These are phyloP conservation scores for Neurospora cerealis DNA, from an alignment of 495 filamentous ascomycete genomes.

Conservation along the genomic window DNA sequence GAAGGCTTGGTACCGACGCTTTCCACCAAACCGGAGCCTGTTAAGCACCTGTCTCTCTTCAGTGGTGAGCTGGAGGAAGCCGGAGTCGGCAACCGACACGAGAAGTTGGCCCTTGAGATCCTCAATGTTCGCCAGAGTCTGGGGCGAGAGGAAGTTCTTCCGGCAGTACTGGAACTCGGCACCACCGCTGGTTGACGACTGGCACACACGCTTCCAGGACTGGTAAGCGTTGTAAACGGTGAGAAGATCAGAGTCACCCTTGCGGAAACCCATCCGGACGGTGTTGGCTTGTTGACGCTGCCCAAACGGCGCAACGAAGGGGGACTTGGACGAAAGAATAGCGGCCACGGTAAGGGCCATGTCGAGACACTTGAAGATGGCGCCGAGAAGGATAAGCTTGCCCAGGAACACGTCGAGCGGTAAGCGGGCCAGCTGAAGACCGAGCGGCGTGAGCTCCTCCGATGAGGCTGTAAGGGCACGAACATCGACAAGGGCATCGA, in stretches of 20 bases:
- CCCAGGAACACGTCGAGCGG: slow-evolving; percentile 91
- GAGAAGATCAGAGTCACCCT: slow-evolving; percentile 81
- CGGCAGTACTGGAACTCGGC: slow-evolving; percentile 80
- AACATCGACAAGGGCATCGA: slow-evolving; percentile 88
- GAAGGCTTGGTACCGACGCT: slow-evolving; percentile 58
- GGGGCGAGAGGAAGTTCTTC: slow-evolving; percentile 78
- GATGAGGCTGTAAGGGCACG: slow-evolving; percentile 63
- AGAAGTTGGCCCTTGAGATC: slow-evolving; percentile 88
- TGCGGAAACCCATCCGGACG: slow-evolving; percentile 65
- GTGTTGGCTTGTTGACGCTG: slow-evolving; percentile 70
- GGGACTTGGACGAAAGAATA: slow-evolving; percentile 87
- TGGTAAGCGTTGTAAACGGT: slow-evolving; percentile 90
- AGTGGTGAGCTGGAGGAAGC: slow-evolving; percentile 61
- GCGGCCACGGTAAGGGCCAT: slow-evolving; percentile 84
- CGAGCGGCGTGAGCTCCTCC: slow-evolving; percentile 81
- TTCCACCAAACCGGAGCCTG: slow-evolving; percentile 35
- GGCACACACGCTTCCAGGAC: slow-evolving; percentile 72
- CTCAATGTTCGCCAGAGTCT: slow-evolving; percentile 82
- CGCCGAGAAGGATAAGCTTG: slow-evolving; percentile 78
- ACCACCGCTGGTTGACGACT: slow-evolving; percentile 43
- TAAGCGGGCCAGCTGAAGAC: slow-evolving; percentile 73
- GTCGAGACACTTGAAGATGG: slow-evolving; percentile 82
- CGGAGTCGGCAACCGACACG: slow-evolving; percentile 69
- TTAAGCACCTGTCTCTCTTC: slow-evolving; percentile 58
- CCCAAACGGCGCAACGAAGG: slow-evolving; percentile 78